phyloP scores from a whole-genome alignment of 257 asterid genomes.

The Orobanche coerulescens region DNA sequence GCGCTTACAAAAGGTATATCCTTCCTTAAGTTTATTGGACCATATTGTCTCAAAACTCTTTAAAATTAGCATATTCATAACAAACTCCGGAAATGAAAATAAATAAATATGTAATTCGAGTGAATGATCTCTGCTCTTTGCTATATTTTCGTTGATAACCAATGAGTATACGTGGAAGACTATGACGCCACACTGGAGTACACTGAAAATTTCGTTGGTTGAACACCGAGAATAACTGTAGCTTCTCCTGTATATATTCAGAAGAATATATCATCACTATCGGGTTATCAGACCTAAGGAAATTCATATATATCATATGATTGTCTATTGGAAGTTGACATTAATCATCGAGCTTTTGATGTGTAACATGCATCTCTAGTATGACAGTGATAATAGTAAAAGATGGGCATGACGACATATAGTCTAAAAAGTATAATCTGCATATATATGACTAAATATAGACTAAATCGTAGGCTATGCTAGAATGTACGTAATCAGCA shows the following conservation, averaged over 20 bases:
- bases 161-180: not conserved
- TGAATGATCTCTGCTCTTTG: not conserved
- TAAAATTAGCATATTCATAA: not conserved
- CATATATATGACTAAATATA: not conserved
- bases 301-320: not conserved
- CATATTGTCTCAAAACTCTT: conserved; percentile 14
- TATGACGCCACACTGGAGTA: not conserved
- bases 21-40: conserved; percentile 5
- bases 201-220: not conserved
- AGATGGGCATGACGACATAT: conserved; percentile 5
- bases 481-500: conserved; percentile 2
- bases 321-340: not conserved
- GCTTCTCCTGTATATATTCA: conserved; percentile 2
- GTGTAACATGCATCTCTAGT: conserved; percentile 2
- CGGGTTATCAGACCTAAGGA: not conserved
- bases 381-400: not conserved
- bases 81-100: not conserved
- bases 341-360: not conserved
- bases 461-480: not conserved
- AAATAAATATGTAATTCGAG: not conserved
- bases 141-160: not conserved
- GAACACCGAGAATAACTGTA: not conserved
- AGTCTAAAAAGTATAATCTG: not conserved
- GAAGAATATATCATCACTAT: conserved; percentile 8
- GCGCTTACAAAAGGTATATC: conserved; percentile 84